Evolutionary conservation across 495 filamentous ascomycete genomes (phyloP).

Genomic region (Penicillium paradoxum): DNA sequence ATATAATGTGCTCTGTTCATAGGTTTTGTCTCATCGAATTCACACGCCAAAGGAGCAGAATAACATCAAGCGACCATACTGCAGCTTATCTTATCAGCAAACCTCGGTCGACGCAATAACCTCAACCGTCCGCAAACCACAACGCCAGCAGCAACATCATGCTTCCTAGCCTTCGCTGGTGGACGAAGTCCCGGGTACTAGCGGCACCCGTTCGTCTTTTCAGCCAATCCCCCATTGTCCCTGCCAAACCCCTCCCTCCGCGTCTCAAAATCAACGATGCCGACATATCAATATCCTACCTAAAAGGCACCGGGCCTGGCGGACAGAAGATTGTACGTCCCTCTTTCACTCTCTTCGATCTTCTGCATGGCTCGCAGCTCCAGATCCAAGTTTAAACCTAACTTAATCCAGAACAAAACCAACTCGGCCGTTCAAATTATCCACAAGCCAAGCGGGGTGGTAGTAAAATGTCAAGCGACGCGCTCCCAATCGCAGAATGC

Average conservation of each 20-base stretch:
- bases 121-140: neutral
- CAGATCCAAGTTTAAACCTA: neutral
- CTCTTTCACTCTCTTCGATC: no score
- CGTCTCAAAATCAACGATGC: constrained; percentile 68
- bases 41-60: no score
- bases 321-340: constrained; percentile 81
- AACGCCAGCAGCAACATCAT: neutral
- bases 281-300: constrained; percentile 76
- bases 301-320: constrained; percentile 89
- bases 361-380: no score
- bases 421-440: constrained; percentile 90
- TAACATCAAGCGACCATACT: neutral
- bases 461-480: constrained; percentile 89
- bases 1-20: no score
- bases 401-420: constrained; percentile 81
- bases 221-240: constrained; percentile 19
- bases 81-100: constrained; percentile 3
- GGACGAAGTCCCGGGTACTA: neutral
- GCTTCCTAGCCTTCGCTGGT: constrained; percentile 2
- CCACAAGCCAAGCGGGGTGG: constrained; percentile 81
- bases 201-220: constrained; percentile 15
- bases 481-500: constrained; percentile 84
- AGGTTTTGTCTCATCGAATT: no score
- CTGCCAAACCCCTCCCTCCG: constrained; percentile 62
- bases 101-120: neutral